Base-by-base conservation (phyloP, 2,329 filamentous ascomycete species). In the Lachnellula suecica region DNA sequence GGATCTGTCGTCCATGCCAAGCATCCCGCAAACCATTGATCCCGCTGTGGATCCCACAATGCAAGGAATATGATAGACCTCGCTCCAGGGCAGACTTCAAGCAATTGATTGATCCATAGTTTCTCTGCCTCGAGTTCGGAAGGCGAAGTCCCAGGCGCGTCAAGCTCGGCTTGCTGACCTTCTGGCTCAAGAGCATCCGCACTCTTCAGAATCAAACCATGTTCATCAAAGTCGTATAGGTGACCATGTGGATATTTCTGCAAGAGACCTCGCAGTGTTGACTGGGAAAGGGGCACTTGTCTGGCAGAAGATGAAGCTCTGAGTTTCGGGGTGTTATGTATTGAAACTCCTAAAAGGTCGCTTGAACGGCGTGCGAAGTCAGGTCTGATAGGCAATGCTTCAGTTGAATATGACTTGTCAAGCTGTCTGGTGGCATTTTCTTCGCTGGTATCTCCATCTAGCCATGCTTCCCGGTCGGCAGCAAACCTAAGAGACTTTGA, bases 11-110 rank as follows among this genome's bases (percentile, higher is more conserved):
- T 79, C 68, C 79, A 79, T 2, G 73, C 66, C 42, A 82, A 77
- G 3, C 73, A 72, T 1, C 72, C 74, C 0, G 76, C 73, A 51
- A 72, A 78, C 73, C 74, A 78, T 11, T 73, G 66, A 35, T 77
- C 69, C 52, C 66, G 69, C 3, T 71, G 63, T 0, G 70, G 54
- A 42, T 78, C 73, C 73, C 75, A 78, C 0, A 79, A 52, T 0
- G 77, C 77, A 0, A 78, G 63, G n/a, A 79, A 69, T 0, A 70
- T 69, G 0, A 79, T 65, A 5, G 71, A 74, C 2, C 74, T 66
- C 1, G 74, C 74, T 0, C 67, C 68, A 0, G 74, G 70, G 11
- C 78, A 76, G 0, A 71, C 59, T 2, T 63, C 35, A 2, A 51
- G 41, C n/a, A 61, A 37, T 41, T 57, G 52, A 31, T 47, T 49